These are phyloP conservation scores for Pleurozium schreberi DNA, from an alignment of 225 moss, liverwort and hornwort genomes.

Conservation along the genomic window DNA sequence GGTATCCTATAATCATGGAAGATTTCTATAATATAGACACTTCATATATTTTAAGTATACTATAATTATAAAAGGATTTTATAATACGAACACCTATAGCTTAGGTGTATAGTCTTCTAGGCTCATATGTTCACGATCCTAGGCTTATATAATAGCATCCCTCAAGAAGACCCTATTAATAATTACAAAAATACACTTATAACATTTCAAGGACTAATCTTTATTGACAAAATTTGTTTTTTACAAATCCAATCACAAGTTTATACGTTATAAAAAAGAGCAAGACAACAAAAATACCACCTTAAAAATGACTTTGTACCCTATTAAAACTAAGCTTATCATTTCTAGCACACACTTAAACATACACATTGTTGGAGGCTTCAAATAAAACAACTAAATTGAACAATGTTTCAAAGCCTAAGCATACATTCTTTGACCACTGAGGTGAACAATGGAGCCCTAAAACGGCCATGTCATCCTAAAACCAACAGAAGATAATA, in stretches of 20 bases:
- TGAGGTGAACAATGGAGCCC: background rate
- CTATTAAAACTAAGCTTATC: background rate
- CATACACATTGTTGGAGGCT: background rate
- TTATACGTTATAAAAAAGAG: background rate
- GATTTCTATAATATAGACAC: background rate
- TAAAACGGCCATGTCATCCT: background rate
- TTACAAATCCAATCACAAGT: background rate
- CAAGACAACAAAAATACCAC: background rate
- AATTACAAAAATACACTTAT: background rate
- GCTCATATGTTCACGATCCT: too few species aligned
- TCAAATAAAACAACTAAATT: background rate
- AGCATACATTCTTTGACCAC: fast-evolving
- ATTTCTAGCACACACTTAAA: background rate
- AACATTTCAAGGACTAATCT: background rate
- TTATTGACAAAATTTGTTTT: background rate
- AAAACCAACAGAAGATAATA: background rate
- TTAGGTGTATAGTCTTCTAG: background rate
- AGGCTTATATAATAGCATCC: background rate
- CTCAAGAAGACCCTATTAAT: background rate
- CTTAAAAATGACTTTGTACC: background rate
- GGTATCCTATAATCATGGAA: too few species aligned
- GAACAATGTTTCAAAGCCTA: background rate
- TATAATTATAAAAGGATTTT: background rate
- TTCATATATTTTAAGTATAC: background rate
- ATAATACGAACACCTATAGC: background rate